Evolutionary conservation across 768 basidiomycete species (phyloP), one percentile per base, ranked within the genome.

Genomic region (Lactarius akahatsu): DNA sequence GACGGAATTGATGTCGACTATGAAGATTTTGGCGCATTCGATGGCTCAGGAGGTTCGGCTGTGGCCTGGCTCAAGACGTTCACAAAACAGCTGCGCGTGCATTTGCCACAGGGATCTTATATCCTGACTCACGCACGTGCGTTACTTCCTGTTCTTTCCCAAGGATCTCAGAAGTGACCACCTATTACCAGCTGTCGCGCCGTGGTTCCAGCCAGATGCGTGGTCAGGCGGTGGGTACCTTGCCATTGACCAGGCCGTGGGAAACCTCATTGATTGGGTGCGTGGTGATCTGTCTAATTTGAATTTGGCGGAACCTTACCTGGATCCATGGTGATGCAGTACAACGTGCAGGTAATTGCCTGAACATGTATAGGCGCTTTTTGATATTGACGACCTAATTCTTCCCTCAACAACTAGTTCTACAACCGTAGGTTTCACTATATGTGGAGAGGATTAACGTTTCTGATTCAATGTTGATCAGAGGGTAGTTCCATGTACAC

Each of bases 1-100:
- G 80, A 84, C 63, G 84, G 84, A 47, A 80, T 84, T 15, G 84
- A 85, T 59, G 77, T 85, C 56, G 84, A 85, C 71, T 85, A 84
- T 59, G 84, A 82, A 85, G 88, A 89, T 70, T 88, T 89, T 70
- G 75, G 77, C 69, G 87, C 88, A 0, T 81, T 88, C 65, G 77
- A 86, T 63, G 78, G 77, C 23, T 80, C 83, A 13, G 76, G 78
- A 56, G 85, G 82, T 11, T 76, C 70, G 15, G 88, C 85, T 2
- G 87, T 88, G 76, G 47, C 73, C 6, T 80, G 79, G 79, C 72
- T 80, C 9, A 77, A 74, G 47, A 72, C 74, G 13, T 78, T 78
- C 73, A 80, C 78, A 18, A 68, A 69, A 61, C 74, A 77, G 62
- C 73, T 80, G 4, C 74, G 79, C 28, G 64, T 67, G 36, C 74